Percentiles rank a stretch among this genome's conserved stretches.
Conservation (phyloP, 2,329 filamentous ascomycete genomes). For the Aspergillus oerlinghausenensis region DNA sequence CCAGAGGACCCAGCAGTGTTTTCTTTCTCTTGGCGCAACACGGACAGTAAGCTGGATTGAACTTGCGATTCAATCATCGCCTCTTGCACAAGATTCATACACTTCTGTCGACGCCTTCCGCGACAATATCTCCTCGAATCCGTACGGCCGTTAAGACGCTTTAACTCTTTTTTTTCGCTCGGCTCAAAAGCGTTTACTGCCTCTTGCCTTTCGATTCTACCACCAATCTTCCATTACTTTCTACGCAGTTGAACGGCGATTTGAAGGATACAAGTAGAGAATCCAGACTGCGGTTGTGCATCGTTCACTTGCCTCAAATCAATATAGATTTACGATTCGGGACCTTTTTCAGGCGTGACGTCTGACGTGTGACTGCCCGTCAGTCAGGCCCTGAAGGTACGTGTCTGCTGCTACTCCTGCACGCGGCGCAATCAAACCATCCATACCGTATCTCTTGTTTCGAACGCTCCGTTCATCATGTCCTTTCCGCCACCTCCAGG, state of each 20-base stretch:
- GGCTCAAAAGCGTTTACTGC: not conserved
- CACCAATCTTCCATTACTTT: not conserved
- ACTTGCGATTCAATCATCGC: not conserved
- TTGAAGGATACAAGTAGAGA: not conserved
- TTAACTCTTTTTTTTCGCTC: not conserved
- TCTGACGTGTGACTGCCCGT: conserved; percentile 32
- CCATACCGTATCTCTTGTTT: conserved; percentile 25
- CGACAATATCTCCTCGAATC: too few relatives aligned
- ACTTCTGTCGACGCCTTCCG: too few relatives aligned
- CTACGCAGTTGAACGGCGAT: not conserved
- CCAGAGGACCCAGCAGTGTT: conserved; percentile 1
- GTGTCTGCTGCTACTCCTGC: conserved; percentile 32
- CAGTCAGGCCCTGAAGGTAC: conserved; percentile 40
- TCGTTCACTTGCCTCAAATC: not conserved
- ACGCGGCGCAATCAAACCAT: conserved; percentile 26
- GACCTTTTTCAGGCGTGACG: conserved; percentile 29
- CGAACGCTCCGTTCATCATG: conserved; percentile 58
- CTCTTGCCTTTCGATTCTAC: not conserved
- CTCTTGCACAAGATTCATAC: not conserved
- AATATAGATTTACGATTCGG: conserved; percentile 4
- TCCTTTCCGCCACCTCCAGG: conserved; percentile 84
- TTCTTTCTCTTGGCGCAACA: conserved; percentile 4
- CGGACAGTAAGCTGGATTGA: not conserved
- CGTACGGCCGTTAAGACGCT: not conserved
- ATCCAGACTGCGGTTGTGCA: too few relatives aligned